phyloP scores from a whole-genome alignment of 805 yeast genomes.

The Saccharomycopsis fibuligera region DNA sequence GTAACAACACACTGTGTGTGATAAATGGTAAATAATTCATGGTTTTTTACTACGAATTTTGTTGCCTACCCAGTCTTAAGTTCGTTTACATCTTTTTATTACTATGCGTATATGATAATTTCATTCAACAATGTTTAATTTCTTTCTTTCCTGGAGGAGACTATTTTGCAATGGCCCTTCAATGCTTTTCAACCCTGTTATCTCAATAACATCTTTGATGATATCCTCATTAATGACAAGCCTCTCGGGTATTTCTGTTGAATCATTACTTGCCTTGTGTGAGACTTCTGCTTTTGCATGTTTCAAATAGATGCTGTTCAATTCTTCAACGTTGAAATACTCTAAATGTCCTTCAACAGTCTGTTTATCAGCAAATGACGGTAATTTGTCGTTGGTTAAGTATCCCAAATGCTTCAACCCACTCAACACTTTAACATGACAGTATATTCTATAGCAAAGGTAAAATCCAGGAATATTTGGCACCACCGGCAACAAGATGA shows the following conservation, averaged over 20 bases:
- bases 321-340: background rate
- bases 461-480: slow-evolving; percentile 45
- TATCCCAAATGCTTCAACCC: slow-evolving; percentile 39
- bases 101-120: no score
- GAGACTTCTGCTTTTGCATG: background rate
- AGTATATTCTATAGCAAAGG: slow-evolving; percentile 39
- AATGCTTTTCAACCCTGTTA: slow-evolving; percentile 27
- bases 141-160: slow-evolving; percentile 31
- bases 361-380: background rate
- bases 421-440: slow-evolving; percentile 36
- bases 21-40: no score
- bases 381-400: slow-evolving; percentile 28
- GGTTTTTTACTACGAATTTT: no score
- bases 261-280: background rate
- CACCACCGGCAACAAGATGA: slow-evolving; percentile 37
- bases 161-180: slow-evolving; percentile 34
- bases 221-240: slow-evolving; percentile 10
- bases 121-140: no score
- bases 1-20: no score
- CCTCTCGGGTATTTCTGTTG: background rate
- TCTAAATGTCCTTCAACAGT: slow-evolving; percentile 7
- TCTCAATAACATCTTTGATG: slow-evolving; percentile 8
- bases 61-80: no score
- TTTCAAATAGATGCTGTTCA: slow-evolving; percentile 5
- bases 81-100: no score